Conservation (phyloP, 306 rosid genomes). For the Quercus glauca region DNA sequence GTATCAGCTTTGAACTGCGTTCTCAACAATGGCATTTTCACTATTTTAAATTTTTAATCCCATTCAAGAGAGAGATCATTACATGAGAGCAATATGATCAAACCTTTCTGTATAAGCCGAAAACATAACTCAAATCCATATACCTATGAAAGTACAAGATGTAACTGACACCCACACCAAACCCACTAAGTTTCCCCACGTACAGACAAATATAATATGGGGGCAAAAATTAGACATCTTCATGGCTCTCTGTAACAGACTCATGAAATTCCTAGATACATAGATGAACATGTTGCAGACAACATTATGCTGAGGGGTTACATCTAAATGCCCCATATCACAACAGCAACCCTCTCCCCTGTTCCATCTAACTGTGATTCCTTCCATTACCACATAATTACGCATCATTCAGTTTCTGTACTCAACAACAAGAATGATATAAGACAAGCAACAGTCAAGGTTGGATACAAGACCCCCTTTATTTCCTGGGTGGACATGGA, state of each 20-base stretch:
- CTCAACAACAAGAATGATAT: slow-evolving; percentile 41
- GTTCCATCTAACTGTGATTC: slow-evolving; percentile 9
- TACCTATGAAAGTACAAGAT: slow-evolving; percentile 38
- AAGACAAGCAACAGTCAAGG: slow-evolving; percentile 37
- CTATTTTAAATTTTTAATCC: not conserved
- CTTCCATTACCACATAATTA: slow-evolving; percentile 13
- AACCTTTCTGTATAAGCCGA: slow-evolving; percentile 56
- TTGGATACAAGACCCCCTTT: slow-evolving; percentile 36
- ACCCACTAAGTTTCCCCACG: slow-evolving; percentile 44
- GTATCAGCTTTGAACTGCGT: too few relatives aligned
- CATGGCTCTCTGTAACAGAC: slow-evolving; percentile 42
- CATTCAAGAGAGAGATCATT: not conserved
- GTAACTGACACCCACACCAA: slow-evolving; percentile 64
- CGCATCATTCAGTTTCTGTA: slow-evolving; percentile 21
- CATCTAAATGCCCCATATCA: slow-evolving; percentile 55
- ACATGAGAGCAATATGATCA: slow-evolving; percentile 22
- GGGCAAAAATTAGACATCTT: slow-evolving; percentile 60
- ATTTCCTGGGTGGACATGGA: slow-evolving; percentile 34
- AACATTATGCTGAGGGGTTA: slow-evolving; percentile 30
- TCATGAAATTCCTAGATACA: slow-evolving; percentile 46
- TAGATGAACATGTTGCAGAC: slow-evolving; percentile 39
- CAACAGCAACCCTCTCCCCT: slow-evolving; percentile 1
- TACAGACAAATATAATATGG: slow-evolving; percentile 33
- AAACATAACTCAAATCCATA: slow-evolving; percentile 58
- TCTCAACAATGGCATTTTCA: not conserved